These are phyloP conservation scores for Irpex lacteus DNA, from an alignment of 1,284 basidiomycete species.

Conservation along the genomic window DNA sequence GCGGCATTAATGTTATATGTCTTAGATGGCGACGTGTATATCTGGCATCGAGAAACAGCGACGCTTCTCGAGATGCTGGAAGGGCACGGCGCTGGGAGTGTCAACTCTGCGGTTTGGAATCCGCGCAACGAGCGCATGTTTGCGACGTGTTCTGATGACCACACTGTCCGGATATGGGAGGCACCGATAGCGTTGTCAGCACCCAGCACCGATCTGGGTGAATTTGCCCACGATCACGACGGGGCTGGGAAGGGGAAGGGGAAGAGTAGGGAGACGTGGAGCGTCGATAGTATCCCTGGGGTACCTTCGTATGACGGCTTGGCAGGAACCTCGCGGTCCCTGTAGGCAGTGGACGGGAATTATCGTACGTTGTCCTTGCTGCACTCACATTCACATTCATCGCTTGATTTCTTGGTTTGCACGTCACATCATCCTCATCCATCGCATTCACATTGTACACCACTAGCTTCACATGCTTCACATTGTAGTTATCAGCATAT, in stretches of 20 bases:
- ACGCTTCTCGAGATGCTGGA: constrained; percentile 78
- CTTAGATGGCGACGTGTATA: constrained; percentile 85
- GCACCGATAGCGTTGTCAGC: constrained; percentile 37
- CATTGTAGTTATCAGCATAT: constrained; percentile 8
- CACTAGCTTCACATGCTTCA: constrained; percentile 10
- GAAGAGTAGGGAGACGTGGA: constrained; percentile 57
- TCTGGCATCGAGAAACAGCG: constrained; percentile 92
- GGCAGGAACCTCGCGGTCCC: constrained; percentile 18
- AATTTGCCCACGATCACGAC: constrained; percentile 22
- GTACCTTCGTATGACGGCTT: constrained; percentile 9
- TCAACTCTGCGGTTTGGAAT: constrained; percentile 98
- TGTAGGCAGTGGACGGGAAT: constrained; percentile 13
- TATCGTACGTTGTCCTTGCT: constrained; percentile 7
- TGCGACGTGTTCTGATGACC: constrained; percentile 90
- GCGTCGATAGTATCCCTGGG: constrained; percentile 24
- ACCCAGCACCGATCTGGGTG: constrained; percentile 15
- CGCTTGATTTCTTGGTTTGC: constrained; percentile 13
- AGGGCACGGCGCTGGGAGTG: constrained; percentile 85
- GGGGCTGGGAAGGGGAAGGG: constrained; percentile 60
- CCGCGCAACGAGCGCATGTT: constrained; percentile 85
- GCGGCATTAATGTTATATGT: neutral
- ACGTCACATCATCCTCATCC: constrained; percentile 8
- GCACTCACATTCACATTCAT: constrained; percentile 8
- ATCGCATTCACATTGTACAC: constrained; percentile 8
- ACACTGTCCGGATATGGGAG: constrained; percentile 84